These are phyloP conservation scores for Abrus precatorius DNA, from an alignment of 306 rosid species.

Conservation along the genomic window DNA sequence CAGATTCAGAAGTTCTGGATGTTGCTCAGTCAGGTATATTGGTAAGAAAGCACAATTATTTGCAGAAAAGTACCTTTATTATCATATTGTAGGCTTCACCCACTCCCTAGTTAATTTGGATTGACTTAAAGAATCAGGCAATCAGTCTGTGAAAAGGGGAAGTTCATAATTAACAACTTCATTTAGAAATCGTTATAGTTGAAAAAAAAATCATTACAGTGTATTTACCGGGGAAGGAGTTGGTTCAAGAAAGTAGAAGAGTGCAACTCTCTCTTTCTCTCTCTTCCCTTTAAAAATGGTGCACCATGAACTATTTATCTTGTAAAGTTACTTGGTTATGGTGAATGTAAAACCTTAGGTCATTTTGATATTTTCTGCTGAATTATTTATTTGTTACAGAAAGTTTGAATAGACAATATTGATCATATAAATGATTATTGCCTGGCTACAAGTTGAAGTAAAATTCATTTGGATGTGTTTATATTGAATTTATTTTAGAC, in stretches of 20 bases:
- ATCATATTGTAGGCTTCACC: constrained; percentile 3
- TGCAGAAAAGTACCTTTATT: constrained; percentile 5
- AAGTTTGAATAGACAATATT: background rate
- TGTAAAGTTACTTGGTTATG: constrained; percentile 8
- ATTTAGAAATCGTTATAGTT: constrained; percentile 13
- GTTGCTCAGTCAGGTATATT: constrained; percentile 80
- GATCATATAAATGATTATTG: constrained; percentile 21
- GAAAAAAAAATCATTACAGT: background rate
- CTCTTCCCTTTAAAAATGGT: background rate
- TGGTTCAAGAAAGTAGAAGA: constrained; percentile 19
- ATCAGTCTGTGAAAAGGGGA: background rate
- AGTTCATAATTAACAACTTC: constrained; percentile 9
- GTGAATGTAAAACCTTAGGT: constrained; percentile 8
- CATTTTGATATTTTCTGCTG: background rate
- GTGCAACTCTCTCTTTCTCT: background rate
- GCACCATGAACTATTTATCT: constrained; percentile 4
- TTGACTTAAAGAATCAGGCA: constrained; percentile 7
- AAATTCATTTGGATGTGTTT: constrained; percentile 17
- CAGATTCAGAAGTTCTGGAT: constrained; percentile 78
- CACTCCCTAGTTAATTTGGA: constrained; percentile 7
- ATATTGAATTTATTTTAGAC: background rate
- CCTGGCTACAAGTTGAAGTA: constrained; percentile 16
- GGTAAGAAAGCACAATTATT: constrained; percentile 64
- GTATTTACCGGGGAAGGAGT: background rate
- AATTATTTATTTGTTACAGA: background rate